Evolutionary conservation across 1,284 basidiomycete species (phyloP), one percentile per base, ranked within the genome.

Genomic region (Ganoderma leucocontextum): DNA sequence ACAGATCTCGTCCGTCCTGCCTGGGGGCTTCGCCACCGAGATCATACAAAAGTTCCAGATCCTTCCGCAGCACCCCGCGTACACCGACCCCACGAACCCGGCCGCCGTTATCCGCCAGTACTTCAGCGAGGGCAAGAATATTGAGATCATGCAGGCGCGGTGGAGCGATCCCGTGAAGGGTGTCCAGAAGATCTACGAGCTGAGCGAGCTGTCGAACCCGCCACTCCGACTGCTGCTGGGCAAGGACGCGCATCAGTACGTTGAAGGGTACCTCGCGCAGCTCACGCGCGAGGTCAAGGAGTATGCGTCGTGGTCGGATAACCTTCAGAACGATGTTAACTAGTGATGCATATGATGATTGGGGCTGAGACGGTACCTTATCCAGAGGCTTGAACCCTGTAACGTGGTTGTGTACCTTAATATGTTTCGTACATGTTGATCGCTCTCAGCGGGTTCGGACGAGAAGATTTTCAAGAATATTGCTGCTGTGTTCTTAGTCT

Each of bases 261-360:
- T 66, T 12, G 72, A 52, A 33, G 42, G n/a, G 5, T 74, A 79
- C 63, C 66, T 71, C 17, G 65, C 53, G 53, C 44, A 47, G 47
- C 39, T 79, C 22, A 36, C 73, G 10, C 69, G 70, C 35, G 61
- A 66, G 22, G 71, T 57, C 6, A 70, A 76, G 38, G 71, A 70
- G 47, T 78, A 75, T 47, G 71, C 69, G 33, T 63, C 69, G 7
- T 80, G 79, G 79, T 77, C 80, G 25, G 74, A 80, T 15, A 60
- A 67, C 29, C 22, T 72, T 22, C 8, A 22, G 4, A 10, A 25
- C 47, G 47, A 49, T 7, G 12, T 22, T 22, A 22, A 49, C 2
- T 49, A 49, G 47, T 29, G 29, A 29, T 29, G 29, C 29, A 29
- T 29, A 29, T n/a, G n/a, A n/a, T n/a, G n/a, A n/a, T n/a, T n/a